These are phyloP conservation scores for Moringa oleifera DNA, from an alignment of 345 rosid species.

Conservation along the genomic window DNA sequence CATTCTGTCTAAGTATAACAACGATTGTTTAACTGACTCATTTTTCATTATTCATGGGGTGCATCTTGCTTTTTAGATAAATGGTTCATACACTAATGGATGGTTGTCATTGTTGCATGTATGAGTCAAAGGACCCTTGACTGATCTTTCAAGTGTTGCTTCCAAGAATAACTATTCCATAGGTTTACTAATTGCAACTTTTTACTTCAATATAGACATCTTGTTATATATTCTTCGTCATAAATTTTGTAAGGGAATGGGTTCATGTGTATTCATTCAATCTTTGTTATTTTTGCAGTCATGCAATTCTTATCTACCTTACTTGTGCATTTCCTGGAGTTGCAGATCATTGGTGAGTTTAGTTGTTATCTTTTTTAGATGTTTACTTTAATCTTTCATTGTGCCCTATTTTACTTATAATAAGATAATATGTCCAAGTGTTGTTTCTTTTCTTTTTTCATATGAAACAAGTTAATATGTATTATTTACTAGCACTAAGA, in stretches of 20 bases:
- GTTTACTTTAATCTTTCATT: no score
- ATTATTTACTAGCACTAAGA: no score
- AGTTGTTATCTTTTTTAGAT: neutral
- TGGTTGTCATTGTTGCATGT: neutral
- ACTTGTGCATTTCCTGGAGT: slow-evolving; percentile 75
- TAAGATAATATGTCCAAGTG: no score
- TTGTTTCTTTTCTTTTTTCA: no score
- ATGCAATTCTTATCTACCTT: slow-evolving; percentile 76
- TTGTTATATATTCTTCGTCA: neutral
- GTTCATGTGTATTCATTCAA: neutral
- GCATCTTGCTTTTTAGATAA: neutral
- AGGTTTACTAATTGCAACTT: neutral
- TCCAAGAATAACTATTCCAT: no score
- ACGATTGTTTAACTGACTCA: neutral
- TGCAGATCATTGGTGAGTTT: slow-evolving; percentile 70
- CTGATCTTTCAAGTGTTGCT: no score
- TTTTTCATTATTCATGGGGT: no score
- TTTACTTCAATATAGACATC: neutral
- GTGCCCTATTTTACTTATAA: neutral
- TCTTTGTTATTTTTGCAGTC: slow-evolving; percentile 42
- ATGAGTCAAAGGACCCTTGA: neutral
- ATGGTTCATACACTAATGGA: neutral
- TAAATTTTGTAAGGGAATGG: no score
- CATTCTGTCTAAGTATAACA: no score
- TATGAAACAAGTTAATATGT: no score